Evolutionary conservation across 1,284 basidiomycete genomes (phyloP).

Genomic region (Ustilago crameri): DNA sequence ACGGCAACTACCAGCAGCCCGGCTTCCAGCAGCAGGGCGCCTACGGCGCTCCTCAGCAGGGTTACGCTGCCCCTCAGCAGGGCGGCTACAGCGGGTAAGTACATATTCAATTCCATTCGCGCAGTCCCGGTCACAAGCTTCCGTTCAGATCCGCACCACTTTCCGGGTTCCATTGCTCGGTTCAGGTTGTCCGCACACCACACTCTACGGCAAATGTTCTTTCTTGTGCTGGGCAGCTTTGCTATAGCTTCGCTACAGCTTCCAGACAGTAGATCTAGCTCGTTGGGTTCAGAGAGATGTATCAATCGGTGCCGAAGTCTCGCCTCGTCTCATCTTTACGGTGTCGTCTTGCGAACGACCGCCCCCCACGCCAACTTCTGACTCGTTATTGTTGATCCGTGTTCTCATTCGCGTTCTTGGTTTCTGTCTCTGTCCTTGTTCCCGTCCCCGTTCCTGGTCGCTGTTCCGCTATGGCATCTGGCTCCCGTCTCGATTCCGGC

Average conservation of each 20-base stretch:
- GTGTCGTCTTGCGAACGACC: background rate
- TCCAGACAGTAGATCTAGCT: too few relatives aligned
- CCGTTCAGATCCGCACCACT: constrained; percentile 9
- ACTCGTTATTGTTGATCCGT: constrained; percentile 6
- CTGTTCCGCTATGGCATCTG: constrained; percentile 10
- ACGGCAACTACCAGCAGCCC: constrained; percentile 33
- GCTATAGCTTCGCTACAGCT: too few relatives aligned
- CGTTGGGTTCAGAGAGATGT: background rate
- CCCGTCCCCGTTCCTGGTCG: constrained; percentile 1
- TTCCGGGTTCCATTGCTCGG: constrained; percentile 4
- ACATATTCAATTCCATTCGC: background rate
- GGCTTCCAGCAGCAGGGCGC: constrained; percentile 5
- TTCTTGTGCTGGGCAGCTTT: too few relatives aligned
- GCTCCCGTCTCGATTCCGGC: constrained; percentile 4
- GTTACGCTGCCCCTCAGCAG: constrained; percentile 42
- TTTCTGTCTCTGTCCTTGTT: constrained; percentile 15
- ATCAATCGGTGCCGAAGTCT: background rate
- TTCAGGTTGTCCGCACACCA: too few relatives aligned
- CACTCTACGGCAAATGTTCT: too few relatives aligned
- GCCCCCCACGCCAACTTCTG: background rate
- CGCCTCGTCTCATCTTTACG: too few relatives aligned
- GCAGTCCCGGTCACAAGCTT: constrained; percentile 1
- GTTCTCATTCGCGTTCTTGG: constrained; percentile 22
- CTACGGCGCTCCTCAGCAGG: constrained; percentile 13
- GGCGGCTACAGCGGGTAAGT: constrained; percentile 53